A percentile compares a stretch with the other conserved stretches of the same genome.
Conservation (phyloP, 176 grass and related monocot genomes). For the Aegilops speltoides region DNA sequence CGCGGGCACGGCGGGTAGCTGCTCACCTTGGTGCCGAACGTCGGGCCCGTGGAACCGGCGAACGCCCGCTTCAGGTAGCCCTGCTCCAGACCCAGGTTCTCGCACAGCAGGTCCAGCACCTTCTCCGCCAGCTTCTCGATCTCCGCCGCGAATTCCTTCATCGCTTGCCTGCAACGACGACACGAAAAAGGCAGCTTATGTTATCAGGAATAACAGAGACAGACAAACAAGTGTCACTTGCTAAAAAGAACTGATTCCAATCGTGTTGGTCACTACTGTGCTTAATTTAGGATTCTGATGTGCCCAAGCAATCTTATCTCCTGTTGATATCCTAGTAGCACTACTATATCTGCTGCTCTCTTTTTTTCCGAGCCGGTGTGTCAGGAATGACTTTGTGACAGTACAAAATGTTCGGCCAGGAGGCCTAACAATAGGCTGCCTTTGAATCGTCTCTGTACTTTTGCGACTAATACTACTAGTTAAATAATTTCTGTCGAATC, state of each 20-base stretch:
- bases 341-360: not conserved
- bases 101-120: slow-evolving; percentile 73
- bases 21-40: slow-evolving; percentile 91
- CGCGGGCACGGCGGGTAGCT: slow-evolving; percentile 90
- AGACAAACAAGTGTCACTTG: not conserved
- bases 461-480: not conserved
- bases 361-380: not conserved
- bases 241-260: slow-evolving; percentile 10
- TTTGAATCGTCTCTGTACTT: not conserved
- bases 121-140: slow-evolving; percentile 68
- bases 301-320: not conserved
- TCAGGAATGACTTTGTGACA: slow-evolving; percentile 7
- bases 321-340: not conserved
- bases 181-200: not conserved
- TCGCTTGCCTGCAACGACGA: slow-evolving; percentile 45
- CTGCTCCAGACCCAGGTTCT: slow-evolving; percentile 78
- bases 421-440: slow-evolving; percentile 14
- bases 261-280: not conserved
- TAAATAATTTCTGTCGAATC: not conserved
- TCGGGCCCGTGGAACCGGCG: slow-evolving; percentile 62
- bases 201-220: not conserved
- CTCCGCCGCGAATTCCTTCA: slow-evolving; percentile 60
- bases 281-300: not conserved
- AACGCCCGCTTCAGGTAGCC: slow-evolving; percentile 70
- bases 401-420: not conserved